phyloP scores from a whole-genome alignment of 2,329 filamentous ascomycete species.

The Phialophora verrucosa region DNA sequence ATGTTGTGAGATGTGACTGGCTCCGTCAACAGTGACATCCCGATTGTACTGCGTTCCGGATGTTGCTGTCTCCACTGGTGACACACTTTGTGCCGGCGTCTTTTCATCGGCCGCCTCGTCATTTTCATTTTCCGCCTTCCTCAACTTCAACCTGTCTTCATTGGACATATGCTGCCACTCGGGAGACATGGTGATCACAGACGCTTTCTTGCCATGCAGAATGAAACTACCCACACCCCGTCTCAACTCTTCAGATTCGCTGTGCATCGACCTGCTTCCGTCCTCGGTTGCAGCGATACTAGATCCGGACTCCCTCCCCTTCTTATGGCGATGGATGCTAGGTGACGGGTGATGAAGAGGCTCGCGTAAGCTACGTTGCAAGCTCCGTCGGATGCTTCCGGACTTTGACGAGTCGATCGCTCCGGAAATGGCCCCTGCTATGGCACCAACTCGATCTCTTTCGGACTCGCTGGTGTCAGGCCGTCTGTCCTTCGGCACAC shows the following conservation, averaged over 20 bases:
- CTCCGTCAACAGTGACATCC: conserved; percentile 20
- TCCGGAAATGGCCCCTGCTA: conserved; percentile 45
- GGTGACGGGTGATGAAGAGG: conserved; percentile 49
- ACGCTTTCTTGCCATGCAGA: conserved; percentile 96
- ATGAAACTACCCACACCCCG: conserved; percentile 89
- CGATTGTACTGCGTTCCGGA: conserved; percentile 1
- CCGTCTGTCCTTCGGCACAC: conserved; percentile 46
- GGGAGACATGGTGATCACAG: conserved; percentile 93
- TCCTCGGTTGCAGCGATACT: conserved; percentile 62
- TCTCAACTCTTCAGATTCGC: conserved; percentile 71
- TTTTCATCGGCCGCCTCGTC: conserved; percentile 11
- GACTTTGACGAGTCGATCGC: conserved; percentile 57
- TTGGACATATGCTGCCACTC: conserved; percentile 80
- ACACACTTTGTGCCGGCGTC: neutral
- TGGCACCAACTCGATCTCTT: conserved; percentile 48
- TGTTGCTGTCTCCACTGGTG: neutral
- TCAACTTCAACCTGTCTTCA: conserved; percentile 72
- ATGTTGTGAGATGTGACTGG: conserved; percentile 17
- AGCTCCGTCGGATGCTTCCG: conserved; percentile 77
- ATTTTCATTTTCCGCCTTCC: conserved; percentile 50
- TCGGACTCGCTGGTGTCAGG: conserved; percentile 52
- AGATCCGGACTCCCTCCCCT: conserved; percentile 73
- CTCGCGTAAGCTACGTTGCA: conserved; percentile 91
- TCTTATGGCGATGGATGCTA: conserved; percentile 71
- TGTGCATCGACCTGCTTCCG: conserved; percentile 48